Base-by-base conservation (phyloP, 1,284 basidiomycete species). In the Malassezia vespertilionis region DNA sequence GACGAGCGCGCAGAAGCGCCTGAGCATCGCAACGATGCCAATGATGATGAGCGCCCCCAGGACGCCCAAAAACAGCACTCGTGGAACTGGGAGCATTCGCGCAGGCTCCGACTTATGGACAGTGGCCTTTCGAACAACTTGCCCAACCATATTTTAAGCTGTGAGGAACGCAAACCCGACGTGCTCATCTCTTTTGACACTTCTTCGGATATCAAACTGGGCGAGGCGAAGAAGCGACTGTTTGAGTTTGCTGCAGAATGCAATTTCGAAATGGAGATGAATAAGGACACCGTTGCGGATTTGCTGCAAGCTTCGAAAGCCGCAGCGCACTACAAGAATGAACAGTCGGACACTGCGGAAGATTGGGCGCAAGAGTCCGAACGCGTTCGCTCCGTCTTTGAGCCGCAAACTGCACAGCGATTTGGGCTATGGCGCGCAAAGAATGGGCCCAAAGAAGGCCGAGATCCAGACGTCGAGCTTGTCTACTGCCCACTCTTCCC, bases 81-180 rank as follows among this genome's bases (percentile, higher is more conserved):
- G 28, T 46, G 46, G 40, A 12, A 27, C n/a, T 53, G 44, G 44
- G 45, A 47, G 40, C 45, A 46, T 30, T 48, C 51, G 15, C 35
- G 57, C 2, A 51, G 60, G 4, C 55, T 66, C 38, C 56, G 63
- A 1, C 51, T 68, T 8, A 65, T 69, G 62, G 64, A 66, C 42
- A 52, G 57, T 4, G 64, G 64, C 10, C 56, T 65, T 44, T 63
- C 62, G 30, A 69, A 69, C 61, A 69, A 67, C 40, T 53, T 67
- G n/a, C 65, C 65, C 24, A 65, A 56, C 40, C 65, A 68, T 47
- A 46, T 68, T 4, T 52, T 68, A 17, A 54, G 57, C 5, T 55
- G 57, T 17, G 38, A 35, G 4, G 45, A 55, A 45, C 52, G 65
- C 22, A 22, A 44, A 3, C 63, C 61, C 1, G 63, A 68, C 43